Conservation (phyloP, 352 stramenopile genomes). For the Globisporangium yorkense region DNA sequence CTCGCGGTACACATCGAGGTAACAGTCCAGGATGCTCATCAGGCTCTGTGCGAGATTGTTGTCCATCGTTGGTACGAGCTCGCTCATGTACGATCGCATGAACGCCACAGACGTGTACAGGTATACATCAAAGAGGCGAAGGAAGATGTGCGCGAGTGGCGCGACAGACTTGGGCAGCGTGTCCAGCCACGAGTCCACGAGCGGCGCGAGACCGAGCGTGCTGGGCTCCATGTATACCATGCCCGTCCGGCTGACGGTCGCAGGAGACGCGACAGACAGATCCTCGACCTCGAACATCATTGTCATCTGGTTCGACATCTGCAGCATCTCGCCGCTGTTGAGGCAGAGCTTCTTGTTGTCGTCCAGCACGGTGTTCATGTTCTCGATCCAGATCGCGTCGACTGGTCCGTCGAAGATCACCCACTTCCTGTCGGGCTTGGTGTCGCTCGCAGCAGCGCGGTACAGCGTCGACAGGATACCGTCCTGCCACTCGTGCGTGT, state of each 20-base stretch:
- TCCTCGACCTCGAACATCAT: slow-evolving; percentile 99
- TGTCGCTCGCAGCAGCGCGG: slow-evolving; percentile 79
- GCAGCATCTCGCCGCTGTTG: slow-evolving; percentile 92
- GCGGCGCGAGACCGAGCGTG: slow-evolving; percentile 80
- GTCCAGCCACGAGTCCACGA: slow-evolving; percentile 90
- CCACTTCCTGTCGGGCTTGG: slow-evolving; percentile 91
- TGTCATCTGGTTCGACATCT: slow-evolving; percentile 95
- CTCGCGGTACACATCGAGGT: slow-evolving; percentile 60
- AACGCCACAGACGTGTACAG: slow-evolving; percentile 84
- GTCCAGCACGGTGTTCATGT: slow-evolving; percentile 96
- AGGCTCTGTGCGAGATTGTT: slow-evolving; percentile 91
- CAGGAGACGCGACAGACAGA: slow-evolving; percentile 89
- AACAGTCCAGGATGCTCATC: slow-evolving; percentile 92
- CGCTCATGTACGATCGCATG: slow-evolving; percentile 79
- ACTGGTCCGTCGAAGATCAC: slow-evolving; percentile 94
- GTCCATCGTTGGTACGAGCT: slow-evolving; percentile 91
- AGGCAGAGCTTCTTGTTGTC: slow-evolving; percentile 96
- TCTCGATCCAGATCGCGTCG: slow-evolving; percentile 95
- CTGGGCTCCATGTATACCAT: slow-evolving; percentile 97
- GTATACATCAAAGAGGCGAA: slow-evolving; percentile 89
- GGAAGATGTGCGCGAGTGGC: slow-evolving; percentile 35
- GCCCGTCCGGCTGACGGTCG: slow-evolving; percentile 92
- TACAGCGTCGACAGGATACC: slow-evolving; percentile 94
- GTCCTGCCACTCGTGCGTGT: slow-evolving; percentile 95
- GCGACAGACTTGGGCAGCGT: slow-evolving; percentile 38